Conservation (phyloP, 768 basidiomycete species). For the Strobilomyces confusus region DNA sequence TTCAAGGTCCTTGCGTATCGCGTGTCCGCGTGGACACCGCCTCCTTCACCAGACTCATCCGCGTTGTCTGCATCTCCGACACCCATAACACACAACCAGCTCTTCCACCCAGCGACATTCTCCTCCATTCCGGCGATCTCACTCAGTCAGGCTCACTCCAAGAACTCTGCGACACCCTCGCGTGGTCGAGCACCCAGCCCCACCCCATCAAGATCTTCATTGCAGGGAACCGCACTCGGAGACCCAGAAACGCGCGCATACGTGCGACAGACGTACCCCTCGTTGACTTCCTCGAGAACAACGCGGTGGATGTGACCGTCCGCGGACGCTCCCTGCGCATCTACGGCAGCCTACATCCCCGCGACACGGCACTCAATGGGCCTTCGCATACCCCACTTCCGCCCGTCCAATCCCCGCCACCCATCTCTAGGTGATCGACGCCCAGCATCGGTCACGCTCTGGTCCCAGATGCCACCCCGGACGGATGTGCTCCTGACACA, state of each 20-base stretch:
- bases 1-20: slow-evolving; percentile 10
- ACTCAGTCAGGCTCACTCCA: slow-evolving; percentile 34
- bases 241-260: slow-evolving; percentile 11
- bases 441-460: slow-evolving; percentile 12
- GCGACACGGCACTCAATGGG: slow-evolving; percentile 22
- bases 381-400: slow-evolving; percentile 11
- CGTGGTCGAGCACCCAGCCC: slow-evolving; percentile 31
- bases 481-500: slow-evolving; percentile 43
- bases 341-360: slow-evolving; percentile 39
- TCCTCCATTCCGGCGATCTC: slow-evolving; percentile 41
- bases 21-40: slow-evolving; percentile 12
- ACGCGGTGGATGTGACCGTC: slow-evolving; percentile 26
- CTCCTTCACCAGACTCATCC: slow-evolving; percentile 22
- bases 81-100: slow-evolving; percentile 32
- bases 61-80: slow-evolving; percentile 38
- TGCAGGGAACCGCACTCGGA: slow-evolving; percentile 37
- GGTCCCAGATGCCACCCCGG: slow-evolving; percentile 27
- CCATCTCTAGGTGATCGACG: not conserved
- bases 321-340: slow-evolving; percentile 30
- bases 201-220: slow-evolving; percentile 40
- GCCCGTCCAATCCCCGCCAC: not conserved
- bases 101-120: slow-evolving; percentile 38
- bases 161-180: slow-evolving; percentile 30
- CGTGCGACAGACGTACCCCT: slow-evolving; percentile 21
- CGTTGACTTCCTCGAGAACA: slow-evolving; percentile 36